Evolutionary conservation across 2,329 filamentous ascomycete genomes (phyloP).

Genomic region (Phoma herbarum): DNA sequence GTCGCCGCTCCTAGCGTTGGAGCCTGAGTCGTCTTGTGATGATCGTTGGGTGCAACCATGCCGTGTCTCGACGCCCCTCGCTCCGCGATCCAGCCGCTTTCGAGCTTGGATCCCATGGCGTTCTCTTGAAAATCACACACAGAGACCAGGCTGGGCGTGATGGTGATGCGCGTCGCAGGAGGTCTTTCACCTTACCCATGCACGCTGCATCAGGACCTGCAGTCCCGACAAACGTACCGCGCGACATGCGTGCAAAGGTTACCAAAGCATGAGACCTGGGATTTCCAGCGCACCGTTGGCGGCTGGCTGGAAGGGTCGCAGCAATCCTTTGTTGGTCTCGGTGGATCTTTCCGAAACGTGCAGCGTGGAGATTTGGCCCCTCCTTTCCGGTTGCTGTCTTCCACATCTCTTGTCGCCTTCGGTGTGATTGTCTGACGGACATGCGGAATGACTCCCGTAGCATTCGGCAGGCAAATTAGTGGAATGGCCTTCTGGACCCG

Average conservation of each 20-base stretch:
- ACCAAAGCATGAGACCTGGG: not conserved
- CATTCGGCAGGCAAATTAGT: not conserved
- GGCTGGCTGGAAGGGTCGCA: not conserved
- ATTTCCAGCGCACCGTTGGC: not conserved
- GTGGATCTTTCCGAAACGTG: not conserved
- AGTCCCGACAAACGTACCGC: not conserved
- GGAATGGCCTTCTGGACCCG: not conserved
- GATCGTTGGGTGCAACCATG: constrained; percentile 13
- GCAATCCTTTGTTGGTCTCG: not conserved
- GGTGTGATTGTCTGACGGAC: not conserved
- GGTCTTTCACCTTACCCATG: not conserved
- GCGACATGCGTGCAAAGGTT: not conserved
- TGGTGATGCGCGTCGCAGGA: not conserved
- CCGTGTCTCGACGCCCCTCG: constrained; percentile 18
- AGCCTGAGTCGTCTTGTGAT: constrained; percentile 6
- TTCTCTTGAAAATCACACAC: not conserved
- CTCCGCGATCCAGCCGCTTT: constrained; percentile 17
- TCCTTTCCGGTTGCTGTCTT: constrained; percentile 1
- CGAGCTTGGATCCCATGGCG: constrained; percentile 6
- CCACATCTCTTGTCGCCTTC: not conserved
- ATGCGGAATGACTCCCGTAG: not conserved
- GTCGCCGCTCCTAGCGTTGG: constrained; percentile 7
- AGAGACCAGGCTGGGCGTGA: constrained; percentile 3
- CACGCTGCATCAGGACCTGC: not conserved
- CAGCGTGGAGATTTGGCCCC: not conserved